phyloP scores from a whole-genome alignment of 2,329 filamentous ascomycete genomes.

The Paracorniculantispora psalliotae region DNA sequence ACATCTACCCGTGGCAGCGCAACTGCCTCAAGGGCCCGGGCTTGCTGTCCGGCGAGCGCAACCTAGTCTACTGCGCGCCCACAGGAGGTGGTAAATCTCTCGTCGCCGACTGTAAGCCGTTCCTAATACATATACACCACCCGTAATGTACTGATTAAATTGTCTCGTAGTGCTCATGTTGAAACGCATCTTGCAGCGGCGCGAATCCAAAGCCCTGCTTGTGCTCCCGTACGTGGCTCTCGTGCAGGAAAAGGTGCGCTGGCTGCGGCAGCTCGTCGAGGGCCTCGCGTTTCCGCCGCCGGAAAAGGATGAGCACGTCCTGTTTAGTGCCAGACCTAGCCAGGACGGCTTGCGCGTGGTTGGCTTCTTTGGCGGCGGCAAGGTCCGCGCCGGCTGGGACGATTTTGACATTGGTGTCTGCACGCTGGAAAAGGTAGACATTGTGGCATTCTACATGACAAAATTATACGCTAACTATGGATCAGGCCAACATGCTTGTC shows the following conservation, averaged over 20 bases:
- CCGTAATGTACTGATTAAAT: neutral
- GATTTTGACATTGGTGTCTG: conserved; percentile 76
- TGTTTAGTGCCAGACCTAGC: conserved; percentile 51
- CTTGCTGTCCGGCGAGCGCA: conserved; percentile 59
- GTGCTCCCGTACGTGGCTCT: conserved; percentile 74
- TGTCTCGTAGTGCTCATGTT: conserved; percentile 59
- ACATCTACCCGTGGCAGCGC: conserved; percentile 77
- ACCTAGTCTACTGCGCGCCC: conserved; percentile 74
- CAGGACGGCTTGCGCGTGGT: conserved; percentile 59
- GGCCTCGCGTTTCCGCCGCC: conserved; percentile 43
- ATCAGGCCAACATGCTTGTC: conserved; percentile 66
- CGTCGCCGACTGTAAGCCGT: conserved; percentile 52
- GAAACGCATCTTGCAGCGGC: conserved; percentile 61
- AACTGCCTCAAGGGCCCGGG: conserved; percentile 65
- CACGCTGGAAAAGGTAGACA: conserved; percentile 65
- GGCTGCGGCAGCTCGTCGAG: conserved; percentile 63
- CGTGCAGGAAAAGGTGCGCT: conserved; percentile 73
- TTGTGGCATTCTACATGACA: too few relatives aligned
- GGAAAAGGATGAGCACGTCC: conserved; percentile 31
- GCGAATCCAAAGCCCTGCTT: conserved; percentile 62
- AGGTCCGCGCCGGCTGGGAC: conserved; percentile 60
- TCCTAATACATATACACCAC: conserved; percentile 16
- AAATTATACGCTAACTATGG: neutral
- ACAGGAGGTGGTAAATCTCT: conserved; percentile 75
- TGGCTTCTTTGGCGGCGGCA: conserved; percentile 72